Conservation (phyloP, 306 rosid genomes). For the Prunus persica region Prunus_persica_NCBIv2 NC_034012.1:1463001-1463500, state of each 20-base stretch:
- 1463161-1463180: constrained; percentile 35
- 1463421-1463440: no score
- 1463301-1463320: background rate
- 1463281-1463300: background rate
- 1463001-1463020: background rate
- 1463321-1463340: background rate
- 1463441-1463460: background rate
- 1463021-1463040: no score
- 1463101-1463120: constrained; percentile 60
- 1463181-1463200: constrained; percentile 29
- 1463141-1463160: constrained; percentile 53
- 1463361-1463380: no score
- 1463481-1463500: background rate
- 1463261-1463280: background rate
- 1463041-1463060: no score
- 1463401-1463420: no score
- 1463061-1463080: background rate
- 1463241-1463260: background rate
- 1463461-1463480: constrained; percentile 11
- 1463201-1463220: background rate
- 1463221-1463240: background rate
- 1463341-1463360: no score
- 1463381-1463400: no score
- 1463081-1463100: constrained; percentile 43
- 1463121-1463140: constrained; percentile 52